phyloP scores from a whole-genome alignment of 768 basidiomycete genomes.

The Megacollybia marginata region DNA sequence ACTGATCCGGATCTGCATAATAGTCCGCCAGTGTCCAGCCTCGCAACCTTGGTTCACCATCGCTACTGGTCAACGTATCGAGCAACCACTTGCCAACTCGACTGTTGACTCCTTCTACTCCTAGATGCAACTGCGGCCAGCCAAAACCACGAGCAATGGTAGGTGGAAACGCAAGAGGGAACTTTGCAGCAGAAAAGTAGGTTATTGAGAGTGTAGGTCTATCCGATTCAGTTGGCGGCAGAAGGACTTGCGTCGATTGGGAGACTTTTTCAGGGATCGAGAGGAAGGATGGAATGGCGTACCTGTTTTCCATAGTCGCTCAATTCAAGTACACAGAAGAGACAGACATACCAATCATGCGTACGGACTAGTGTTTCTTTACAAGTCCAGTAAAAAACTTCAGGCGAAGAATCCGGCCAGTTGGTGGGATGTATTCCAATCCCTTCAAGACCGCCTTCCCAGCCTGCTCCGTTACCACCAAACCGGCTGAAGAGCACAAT shows the following conservation, averaged over 20 bases:
- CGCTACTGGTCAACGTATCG: constrained; percentile 30
- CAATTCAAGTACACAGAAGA: too few species aligned
- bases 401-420: constrained; percentile 77
- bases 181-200: constrained; percentile 73
- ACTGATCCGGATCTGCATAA: constrained; percentile 50
- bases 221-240: constrained; percentile 26
- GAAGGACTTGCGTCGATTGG: constrained; percentile 46
- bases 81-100: constrained; percentile 70
- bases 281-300: constrained; percentile 70
- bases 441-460: constrained; percentile 62
- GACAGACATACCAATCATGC: constrained; percentile 81
- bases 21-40: constrained; percentile 79
- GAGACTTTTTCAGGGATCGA: constrained; percentile 78
- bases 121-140: constrained; percentile 68
- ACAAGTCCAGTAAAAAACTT: constrained; percentile 75
- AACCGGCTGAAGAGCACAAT: constrained; percentile 84
- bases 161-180: constrained; percentile 77
- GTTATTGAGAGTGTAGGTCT: constrained; percentile 59
- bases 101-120: constrained; percentile 82
- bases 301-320: constrained; percentile 52
- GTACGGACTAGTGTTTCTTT: constrained; percentile 61
- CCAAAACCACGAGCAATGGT: constrained; percentile 77
- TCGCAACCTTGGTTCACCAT: constrained; percentile 41
- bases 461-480: constrained; percentile 57
- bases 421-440: constrained; percentile 81